Evolutionary conservation across 2,329 filamentous ascomycete species (phyloP).

Genomic region (Dothiorella sarmentorum): DNA sequence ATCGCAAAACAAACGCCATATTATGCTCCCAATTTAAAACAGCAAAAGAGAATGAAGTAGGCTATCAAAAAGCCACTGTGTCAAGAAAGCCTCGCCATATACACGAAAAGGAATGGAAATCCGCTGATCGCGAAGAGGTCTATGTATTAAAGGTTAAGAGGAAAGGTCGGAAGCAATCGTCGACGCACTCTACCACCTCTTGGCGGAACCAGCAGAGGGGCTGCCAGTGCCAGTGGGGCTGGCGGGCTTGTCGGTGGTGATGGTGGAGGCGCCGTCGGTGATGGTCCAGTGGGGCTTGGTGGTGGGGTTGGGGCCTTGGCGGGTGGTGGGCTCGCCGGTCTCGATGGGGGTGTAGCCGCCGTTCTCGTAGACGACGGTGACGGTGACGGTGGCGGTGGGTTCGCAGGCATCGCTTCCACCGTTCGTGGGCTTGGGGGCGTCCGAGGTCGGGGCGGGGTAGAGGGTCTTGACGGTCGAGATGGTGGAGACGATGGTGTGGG

Average conservation of each 20-base stretch:
- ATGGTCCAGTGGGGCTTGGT: neutral
- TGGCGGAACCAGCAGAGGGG: neutral
- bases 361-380: neutral
- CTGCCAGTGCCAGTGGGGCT: neutral
- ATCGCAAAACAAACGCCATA: neutral
- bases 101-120: neutral
- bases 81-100: neutral
- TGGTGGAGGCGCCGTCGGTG: neutral
- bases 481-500: constrained; percentile 28
- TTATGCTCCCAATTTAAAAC: neutral
- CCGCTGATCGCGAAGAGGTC: neutral
- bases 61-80: neutral
- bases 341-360: neutral
- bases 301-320: neutral
- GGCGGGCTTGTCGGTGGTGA: neutral
- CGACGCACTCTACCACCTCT: neutral
- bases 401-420: neutral
- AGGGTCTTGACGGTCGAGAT: constrained; percentile 4
- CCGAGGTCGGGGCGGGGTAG: constrained; percentile 1
- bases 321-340: neutral
- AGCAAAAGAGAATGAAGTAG: neutral
- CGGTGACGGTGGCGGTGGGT: neutral
- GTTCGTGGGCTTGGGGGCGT: neutral
- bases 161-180: neutral
- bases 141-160: neutral